Base-by-base conservation (phyloP, 768 basidiomycete genomes). In the Rhodotorula diobovata region DNA sequence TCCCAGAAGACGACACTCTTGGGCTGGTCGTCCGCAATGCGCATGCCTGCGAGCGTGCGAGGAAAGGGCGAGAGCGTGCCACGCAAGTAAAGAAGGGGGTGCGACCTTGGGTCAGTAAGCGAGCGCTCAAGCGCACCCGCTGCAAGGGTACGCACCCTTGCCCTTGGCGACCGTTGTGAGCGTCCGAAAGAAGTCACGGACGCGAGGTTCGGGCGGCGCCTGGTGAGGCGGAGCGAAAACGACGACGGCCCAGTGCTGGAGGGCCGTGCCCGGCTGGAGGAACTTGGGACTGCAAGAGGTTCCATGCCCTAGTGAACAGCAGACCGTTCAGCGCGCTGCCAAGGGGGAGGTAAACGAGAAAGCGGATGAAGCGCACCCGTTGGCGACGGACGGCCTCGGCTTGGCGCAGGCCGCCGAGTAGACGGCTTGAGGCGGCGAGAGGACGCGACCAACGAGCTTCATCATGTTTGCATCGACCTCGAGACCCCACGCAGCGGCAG, bases 181-280 rank as follows among this genome's bases (percentile, higher is more conserved):
- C 4, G 23, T n/a, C n/a, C 15, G n/a, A 50, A 72, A 66, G 67
- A 68, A 72, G 18, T 11, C 32, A 6, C 61, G 2, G 45, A 72
- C 18, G 46, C 9, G 53, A 18, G 41, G 14, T 15, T 20, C 21
- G 1, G 9, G 46, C 16, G 71, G 63, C 43, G 46, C n/a, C 34
- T 18, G 20, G 6, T 50, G 32, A 43, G 35, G 32, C 16, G 25
- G 30, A 3, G 54, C 56, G 41, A 62, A 68, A 43, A 68, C 58
- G 71, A 63, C 67, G 63, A 68, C 54, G 21, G 43, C 50, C 72
- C 72, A 73, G 61, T 61, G 67, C 67, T 66, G 53, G 55, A 73
- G 63, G 23, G 72, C 55, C 43, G 61, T 53, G 30, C 32, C 45
- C 11, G 39, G 25, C 10, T 35, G 32, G 64, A 68, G 45, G 67